phyloP scores from a whole-genome alignment of 2,329 filamentous ascomycete genomes.

The Aspergillus hortae region DNA sequence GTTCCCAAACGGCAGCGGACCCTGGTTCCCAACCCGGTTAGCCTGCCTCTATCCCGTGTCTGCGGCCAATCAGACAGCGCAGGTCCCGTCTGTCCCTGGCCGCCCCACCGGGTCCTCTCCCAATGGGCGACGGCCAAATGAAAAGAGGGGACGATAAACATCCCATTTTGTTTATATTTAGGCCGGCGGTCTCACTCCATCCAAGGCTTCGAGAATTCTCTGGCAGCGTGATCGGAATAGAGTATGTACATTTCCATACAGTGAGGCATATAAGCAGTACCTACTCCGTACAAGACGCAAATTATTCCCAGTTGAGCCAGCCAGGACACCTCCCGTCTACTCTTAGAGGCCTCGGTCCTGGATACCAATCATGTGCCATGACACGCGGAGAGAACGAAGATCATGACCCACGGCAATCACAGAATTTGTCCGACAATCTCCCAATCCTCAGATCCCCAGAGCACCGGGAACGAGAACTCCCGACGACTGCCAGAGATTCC shows the following conservation, averaged over 20 bases:
- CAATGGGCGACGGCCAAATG: constrained; percentile 1
- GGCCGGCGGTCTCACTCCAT: too few relatives aligned
- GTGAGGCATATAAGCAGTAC: too few relatives aligned
- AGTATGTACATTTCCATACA: too few relatives aligned
- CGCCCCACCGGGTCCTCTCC: neutral
- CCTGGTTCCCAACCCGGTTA: neutral
- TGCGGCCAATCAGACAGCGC: neutral
- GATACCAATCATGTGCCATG: neutral
- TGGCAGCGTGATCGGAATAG: too few relatives aligned
- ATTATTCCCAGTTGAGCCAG: too few relatives aligned
- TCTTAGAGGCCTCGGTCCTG: too few relatives aligned
- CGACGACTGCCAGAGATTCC: too few relatives aligned
- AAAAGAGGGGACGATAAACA: constrained; percentile 17
- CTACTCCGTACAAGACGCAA: too few relatives aligned
- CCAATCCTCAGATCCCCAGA: neutral
- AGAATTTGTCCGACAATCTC: neutral
- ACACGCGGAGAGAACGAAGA: neutral
- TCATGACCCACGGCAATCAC: neutral
- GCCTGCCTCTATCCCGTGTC: neutral
- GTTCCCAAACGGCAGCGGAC: neutral
- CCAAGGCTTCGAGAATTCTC: too few relatives aligned
- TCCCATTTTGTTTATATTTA: neutral
- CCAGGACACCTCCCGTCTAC: too few relatives aligned
- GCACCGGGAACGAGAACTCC: too few relatives aligned
- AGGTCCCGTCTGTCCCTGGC: neutral